Percentiles rank a stretch among this genome's conserved stretches.
phyloP scores from a whole-genome alignment of 345 rosid species.

The Nephelium lappaceum region DNA sequence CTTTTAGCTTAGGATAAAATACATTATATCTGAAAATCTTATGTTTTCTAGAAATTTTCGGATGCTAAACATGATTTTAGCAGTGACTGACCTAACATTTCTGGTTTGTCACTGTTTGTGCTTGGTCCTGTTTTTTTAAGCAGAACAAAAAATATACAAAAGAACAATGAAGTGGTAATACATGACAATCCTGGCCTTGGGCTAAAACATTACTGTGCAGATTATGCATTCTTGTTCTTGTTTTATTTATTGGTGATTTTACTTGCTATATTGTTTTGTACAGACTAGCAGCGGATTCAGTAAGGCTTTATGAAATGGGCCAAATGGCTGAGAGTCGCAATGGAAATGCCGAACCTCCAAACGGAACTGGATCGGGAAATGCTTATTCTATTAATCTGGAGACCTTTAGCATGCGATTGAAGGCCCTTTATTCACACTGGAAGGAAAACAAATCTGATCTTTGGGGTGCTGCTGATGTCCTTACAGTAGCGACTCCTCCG shows the following conservation, averaged over 20 bases:
- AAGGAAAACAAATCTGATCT: conserved; percentile 50
- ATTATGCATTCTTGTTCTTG: background rate
- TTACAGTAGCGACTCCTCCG: conserved; percentile 81
- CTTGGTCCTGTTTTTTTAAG: background rate
- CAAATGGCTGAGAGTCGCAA: conserved; percentile 74
- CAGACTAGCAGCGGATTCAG: background rate
- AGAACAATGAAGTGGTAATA: background rate
- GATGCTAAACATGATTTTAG: too few species aligned
- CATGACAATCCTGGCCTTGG: background rate
- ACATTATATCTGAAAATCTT: too few species aligned
- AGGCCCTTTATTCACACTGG: conserved; percentile 73
- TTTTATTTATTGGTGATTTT: background rate
- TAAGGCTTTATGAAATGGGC: conserved; percentile 22
- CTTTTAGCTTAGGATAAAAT: too few species aligned
- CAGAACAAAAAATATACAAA: background rate
- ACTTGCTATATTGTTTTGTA: background rate
- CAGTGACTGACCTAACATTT: too few species aligned
- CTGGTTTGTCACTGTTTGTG: background rate
- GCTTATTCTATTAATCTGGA: conserved; percentile 60
- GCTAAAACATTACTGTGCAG: background rate
- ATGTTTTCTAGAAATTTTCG: too few species aligned
- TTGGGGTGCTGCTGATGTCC: conserved; percentile 72
- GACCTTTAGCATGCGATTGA: conserved; percentile 61
- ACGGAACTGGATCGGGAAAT: conserved; percentile 44
- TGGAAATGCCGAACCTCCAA: conserved; percentile 50